A percentile compares a stretch with the other conserved stretches of the same genome.
Evolutionary conservation across 2,329 filamentous ascomycete species (phyloP).

Genomic region (Microcyclospora tardicrescens): DNA sequence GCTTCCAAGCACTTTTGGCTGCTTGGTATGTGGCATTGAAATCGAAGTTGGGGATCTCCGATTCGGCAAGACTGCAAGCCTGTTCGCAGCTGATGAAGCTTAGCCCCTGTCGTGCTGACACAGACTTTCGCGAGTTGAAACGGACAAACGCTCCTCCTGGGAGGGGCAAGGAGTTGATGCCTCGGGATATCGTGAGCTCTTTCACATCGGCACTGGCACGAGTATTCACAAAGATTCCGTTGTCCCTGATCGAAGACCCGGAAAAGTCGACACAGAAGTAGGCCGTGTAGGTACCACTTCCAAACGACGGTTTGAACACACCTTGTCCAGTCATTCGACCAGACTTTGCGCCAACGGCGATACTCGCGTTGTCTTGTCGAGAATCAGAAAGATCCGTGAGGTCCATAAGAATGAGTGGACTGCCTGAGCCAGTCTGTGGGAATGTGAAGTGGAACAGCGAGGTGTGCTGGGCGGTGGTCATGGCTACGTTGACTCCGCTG

Average conservation of each 20-base stretch:
- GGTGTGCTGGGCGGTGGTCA: slow-evolving; percentile 46
- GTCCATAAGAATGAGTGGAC: slow-evolving; percentile 46
- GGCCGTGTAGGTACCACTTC: slow-evolving; percentile 42
- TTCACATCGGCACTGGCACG: slow-evolving; percentile 34
- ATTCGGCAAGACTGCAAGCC: slow-evolving; percentile 46
- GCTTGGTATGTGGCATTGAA: slow-evolving; percentile 40
- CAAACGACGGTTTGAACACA: slow-evolving; percentile 48
- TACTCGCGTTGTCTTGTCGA: slow-evolving; percentile 40
- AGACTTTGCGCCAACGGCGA: slow-evolving; percentile 39
- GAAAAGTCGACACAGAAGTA: slow-evolving; percentile 50
- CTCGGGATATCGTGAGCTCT: slow-evolving; percentile 20
- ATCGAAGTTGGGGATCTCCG: slow-evolving; percentile 48
- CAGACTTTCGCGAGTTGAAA: slow-evolving; percentile 31
- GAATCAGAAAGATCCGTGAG: slow-evolving; percentile 44
- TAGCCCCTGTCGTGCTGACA: slow-evolving; percentile 47
- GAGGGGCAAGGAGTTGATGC: slow-evolving; percentile 27
- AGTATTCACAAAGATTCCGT: slow-evolving; percentile 40
- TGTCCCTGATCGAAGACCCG: slow-evolving; percentile 33
- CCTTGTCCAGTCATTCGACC: slow-evolving; percentile 46
- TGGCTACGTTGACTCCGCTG: slow-evolving; percentile 44
- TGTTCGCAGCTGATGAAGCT: slow-evolving; percentile 51
- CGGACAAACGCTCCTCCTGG: slow-evolving; percentile 28
- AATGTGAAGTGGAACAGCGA: slow-evolving; percentile 49
- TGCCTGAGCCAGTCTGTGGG: slow-evolving; percentile 25
- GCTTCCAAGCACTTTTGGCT: slow-evolving; percentile 27